These are phyloP conservation scores for Colletotrichum costaricense DNA, from an alignment of 2,329 filamentous ascomycete genomes.

Conservation along the genomic window DNA sequence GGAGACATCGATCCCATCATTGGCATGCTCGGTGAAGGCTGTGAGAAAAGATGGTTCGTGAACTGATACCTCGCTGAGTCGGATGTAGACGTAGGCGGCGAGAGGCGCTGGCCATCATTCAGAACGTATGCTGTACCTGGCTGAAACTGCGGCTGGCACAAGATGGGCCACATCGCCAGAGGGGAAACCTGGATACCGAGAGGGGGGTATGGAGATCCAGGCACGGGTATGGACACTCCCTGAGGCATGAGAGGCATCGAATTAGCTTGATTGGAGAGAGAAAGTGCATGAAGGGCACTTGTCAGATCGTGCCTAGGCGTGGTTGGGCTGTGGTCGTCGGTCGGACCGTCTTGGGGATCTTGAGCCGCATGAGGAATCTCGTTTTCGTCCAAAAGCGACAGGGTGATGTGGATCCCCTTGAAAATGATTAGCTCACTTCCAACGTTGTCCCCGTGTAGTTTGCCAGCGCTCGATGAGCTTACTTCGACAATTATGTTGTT, in stretches of 20 bases:
- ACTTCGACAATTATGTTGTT: conserved; percentile 31
- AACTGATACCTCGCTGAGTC: conserved; percentile 21
- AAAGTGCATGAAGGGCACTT: conserved; percentile 24
- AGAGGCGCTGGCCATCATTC: conserved; percentile 36
- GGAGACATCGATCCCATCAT: conserved; percentile 35
- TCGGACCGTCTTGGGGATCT: not conserved
- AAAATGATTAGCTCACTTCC: not conserved
- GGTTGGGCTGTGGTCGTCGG: not conserved
- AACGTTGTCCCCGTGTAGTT: no score
- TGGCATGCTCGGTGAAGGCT: conserved; percentile 7
- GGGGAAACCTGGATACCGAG: conserved; percentile 39
- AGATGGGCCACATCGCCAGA: conserved; percentile 47
- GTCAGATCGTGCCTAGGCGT: conserved; percentile 17
- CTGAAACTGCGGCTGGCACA: conserved; percentile 45
- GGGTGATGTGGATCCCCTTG: conserved; percentile 21
- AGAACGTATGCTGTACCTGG: conserved; percentile 44
- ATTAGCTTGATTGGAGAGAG: conserved; percentile 3
- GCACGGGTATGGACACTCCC: not conserved
- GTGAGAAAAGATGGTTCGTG: conserved; percentile 40
- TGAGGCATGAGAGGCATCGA: conserved; percentile 11
- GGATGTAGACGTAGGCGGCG: not conserved
- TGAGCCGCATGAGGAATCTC: not conserved
- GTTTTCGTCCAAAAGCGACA: conserved; percentile 10
- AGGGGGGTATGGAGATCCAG: conserved; percentile 8
- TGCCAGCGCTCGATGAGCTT: not conserved